Percentiles rank a stretch among this genome's conserved stretches.
These are phyloP conservation scores for Blumeria graminis DNA, from an alignment of 2,329 filamentous ascomycete genomes.

Conservation along the genomic window DNA sequence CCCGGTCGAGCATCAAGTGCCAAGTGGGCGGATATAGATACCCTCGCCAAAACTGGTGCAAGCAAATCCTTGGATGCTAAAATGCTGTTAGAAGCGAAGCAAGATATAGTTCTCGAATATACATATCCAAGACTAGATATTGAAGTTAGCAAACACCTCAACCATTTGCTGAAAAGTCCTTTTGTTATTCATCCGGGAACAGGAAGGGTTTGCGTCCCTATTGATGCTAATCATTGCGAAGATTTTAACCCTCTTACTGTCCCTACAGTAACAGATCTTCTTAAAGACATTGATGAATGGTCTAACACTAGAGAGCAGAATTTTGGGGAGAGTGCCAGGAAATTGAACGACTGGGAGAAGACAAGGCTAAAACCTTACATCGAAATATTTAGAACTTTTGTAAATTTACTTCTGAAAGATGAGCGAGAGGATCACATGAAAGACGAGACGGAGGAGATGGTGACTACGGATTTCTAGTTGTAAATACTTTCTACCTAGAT, in stretches of 20 bases:
- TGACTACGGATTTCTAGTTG: conserved; percentile 41
- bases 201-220: conserved; percentile 83
- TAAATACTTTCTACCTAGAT: background rate
- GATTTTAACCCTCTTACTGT: conserved; percentile 70
- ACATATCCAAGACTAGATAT: conserved; percentile 94
- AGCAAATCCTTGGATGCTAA: conserved; percentile 48
- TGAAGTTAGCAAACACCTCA: conserved; percentile 91
- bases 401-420: conserved; percentile 55
- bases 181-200: conserved; percentile 94
- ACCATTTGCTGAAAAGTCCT: conserved; percentile 90
- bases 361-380: conserved; percentile 84
- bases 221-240: conserved; percentile 50
- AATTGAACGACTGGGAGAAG: conserved; percentile 77
- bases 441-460: conserved; percentile 22
- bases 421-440: conserved; percentile 30
- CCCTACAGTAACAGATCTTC: conserved; percentile 65
- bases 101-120: conserved; percentile 91
- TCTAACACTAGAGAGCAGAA: conserved; percentile 21
- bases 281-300: conserved; percentile 74
- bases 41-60: conserved; percentile 52
- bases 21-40: conserved; percentile 91
- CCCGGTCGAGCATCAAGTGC: conserved; percentile 50
- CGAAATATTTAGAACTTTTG: conserved; percentile 68
- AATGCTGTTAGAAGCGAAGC: conserved; percentile 66
- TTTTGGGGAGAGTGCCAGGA: conserved; percentile 18